These are phyloP conservation scores for Cytospora paraplurivora DNA, from an alignment of 2,329 filamentous ascomycete genomes.

Conservation along the genomic window DNA sequence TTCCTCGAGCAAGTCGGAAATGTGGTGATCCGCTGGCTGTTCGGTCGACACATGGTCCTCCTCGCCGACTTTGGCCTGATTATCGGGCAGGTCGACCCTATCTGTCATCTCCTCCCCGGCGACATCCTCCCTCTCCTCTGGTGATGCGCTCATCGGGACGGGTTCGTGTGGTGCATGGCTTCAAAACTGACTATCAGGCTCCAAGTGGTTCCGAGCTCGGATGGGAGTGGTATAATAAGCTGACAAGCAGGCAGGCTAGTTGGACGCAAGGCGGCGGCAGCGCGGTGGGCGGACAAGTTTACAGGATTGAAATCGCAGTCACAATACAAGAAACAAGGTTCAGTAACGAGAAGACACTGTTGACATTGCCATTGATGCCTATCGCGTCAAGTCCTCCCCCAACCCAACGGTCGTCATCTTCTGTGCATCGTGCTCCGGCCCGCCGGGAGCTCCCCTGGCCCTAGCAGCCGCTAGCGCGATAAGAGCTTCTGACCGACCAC, in stretches of 20 bases:
- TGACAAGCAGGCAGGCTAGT: constrained; percentile 3
- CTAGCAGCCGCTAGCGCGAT: constrained; percentile 24
- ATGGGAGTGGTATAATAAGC: constrained; percentile 4
- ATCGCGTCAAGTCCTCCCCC: not conserved
- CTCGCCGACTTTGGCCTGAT: constrained; percentile 44
- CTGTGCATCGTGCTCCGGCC: constrained; percentile 1
- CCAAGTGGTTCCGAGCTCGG: constrained; percentile 16
- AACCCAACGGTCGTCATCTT: constrained; percentile 8
- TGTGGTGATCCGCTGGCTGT: constrained; percentile 40
- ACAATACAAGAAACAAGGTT: constrained; percentile 31
- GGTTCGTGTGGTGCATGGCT: constrained; percentile 37
- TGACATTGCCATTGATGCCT: not conserved
- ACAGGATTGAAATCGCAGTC: not conserved
- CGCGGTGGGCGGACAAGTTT: not conserved
- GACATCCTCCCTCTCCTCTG: constrained; percentile 63
- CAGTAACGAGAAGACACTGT: not conserved
- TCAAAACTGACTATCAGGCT: not conserved
- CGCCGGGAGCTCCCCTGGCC: constrained; percentile 24
- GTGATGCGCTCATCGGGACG: constrained; percentile 70
- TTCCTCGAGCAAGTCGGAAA: constrained; percentile 41
- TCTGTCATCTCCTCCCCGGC: constrained; percentile 50
- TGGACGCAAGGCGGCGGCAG: constrained; percentile 5
- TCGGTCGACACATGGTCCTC: constrained; percentile 42
- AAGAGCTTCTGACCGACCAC: too few relatives aligned
- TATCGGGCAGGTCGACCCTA: constrained; percentile 47